phyloP scores from a whole-genome alignment of 768 basidiomycete species.

The Lactifluus volemus region DNA sequence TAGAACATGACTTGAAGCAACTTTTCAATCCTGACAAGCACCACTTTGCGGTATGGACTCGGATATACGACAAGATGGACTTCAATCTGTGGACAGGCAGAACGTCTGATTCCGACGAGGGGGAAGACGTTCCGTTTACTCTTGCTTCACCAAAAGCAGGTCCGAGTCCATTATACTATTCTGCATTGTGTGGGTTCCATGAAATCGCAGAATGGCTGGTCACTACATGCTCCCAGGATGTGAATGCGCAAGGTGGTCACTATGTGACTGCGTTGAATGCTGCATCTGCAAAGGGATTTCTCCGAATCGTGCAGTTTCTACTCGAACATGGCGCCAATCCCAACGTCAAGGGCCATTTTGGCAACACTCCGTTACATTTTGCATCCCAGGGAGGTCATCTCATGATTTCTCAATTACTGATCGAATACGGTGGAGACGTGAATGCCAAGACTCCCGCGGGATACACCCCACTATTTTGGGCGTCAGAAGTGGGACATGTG shows the following conservation, averaged over 20 bases:
- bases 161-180: not conserved
- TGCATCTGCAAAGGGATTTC: not conserved
- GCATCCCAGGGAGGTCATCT: not conserved
- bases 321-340: not conserved
- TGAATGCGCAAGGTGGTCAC: not conserved
- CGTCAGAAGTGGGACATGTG: not conserved
- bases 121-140: no score
- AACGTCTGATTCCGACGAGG: no score
- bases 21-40: not conserved
- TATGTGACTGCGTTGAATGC: not conserved
- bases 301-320: no score
- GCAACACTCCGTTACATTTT: not conserved
- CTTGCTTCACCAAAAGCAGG: fast-evolving
- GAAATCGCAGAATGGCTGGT: not conserved
- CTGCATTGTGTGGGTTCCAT: not conserved
- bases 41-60: not conserved
- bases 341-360: fast-evolving
- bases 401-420: not conserved
- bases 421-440: not conserved
- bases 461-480: not conserved
- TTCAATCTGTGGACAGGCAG: no score
- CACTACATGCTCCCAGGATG: not conserved
- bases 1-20: not conserved
- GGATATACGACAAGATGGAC: not conserved
- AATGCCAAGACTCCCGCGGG: no score